A percentile compares a stretch with the other conserved stretches of the same genome.
These are phyloP conservation scores for Talaromyces amestolkiae DNA, from an alignment of 2,329 filamentous ascomycete species.

Conservation along the genomic window DNA sequence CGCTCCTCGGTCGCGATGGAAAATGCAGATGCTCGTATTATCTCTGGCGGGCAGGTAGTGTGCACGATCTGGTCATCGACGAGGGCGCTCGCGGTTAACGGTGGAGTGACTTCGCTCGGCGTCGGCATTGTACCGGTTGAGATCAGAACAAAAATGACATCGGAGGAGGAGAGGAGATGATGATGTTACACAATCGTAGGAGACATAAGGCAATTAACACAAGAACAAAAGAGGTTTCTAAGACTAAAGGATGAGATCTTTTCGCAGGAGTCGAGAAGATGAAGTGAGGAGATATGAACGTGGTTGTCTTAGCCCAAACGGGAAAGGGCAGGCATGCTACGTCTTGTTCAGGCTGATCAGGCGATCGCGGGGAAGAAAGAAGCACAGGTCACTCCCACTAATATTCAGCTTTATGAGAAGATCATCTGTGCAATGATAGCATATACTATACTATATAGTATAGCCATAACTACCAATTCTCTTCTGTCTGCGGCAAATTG, in stretches of 20 bases:
- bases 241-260: background rate
- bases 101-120: constrained; percentile 45
- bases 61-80: constrained; percentile 39
- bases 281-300: constrained; percentile 19
- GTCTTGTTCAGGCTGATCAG: constrained; percentile 21
- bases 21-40: constrained; percentile 33
- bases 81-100: constrained; percentile 45
- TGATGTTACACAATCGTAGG: constrained; percentile 21
- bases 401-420: background rate
- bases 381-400: background rate
- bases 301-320: constrained; percentile 16
- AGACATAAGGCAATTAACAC: background rate
- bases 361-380: constrained; percentile 38
- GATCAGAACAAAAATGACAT: constrained; percentile 38
- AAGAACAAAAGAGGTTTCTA: constrained; percentile 14
- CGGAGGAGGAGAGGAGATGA: constrained; percentile 32
- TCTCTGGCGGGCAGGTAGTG: constrained; percentile 52
- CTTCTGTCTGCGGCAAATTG: background rate
- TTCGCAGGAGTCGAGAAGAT: background rate
- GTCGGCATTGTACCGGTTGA: constrained; percentile 49
- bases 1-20: constrained; percentile 32
- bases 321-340: constrained; percentile 23
- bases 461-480: background rate
- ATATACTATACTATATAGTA: background rate
- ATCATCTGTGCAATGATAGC: background rate